Base-by-base conservation (phyloP, 140 eudicot genomes). In the Cichorium intybus region DNA sequence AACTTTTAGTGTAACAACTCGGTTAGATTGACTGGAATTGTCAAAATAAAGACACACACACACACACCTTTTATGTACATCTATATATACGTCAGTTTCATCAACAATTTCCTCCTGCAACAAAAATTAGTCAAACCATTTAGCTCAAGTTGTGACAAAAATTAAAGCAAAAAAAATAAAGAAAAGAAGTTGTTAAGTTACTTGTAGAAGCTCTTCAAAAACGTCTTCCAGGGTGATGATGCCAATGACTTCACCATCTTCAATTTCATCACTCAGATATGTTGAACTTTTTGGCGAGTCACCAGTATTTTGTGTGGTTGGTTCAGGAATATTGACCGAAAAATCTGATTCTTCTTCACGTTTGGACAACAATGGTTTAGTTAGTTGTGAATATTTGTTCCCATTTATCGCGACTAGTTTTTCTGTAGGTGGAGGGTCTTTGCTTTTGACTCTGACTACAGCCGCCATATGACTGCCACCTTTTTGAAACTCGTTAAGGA, bases 401-500 rank as follows among this genome's bases (percentile, higher is more conserved):
- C 52, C 79, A 21, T 14, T 64, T 59, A 71, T 56, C 62, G 53
- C 85, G 14, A 16, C 27, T 35, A 50, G 17, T 59, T 59, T 66
- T 37, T 67, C 49, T 51, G 64, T 50, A 56, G 82, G 65, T 8
- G 47, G 76, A 76, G 72, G 71, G 34, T 77, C 69, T 51, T 73
- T 80, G 71, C 67, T 51, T 84, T 88, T 81, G 33, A 74, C 95
- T 72, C 80, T 88, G 62, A 85, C 94, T 29, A 93, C 99, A 79
- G 99, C 97, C 28, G 99, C 97, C 99, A 93, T 81, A 72, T 93
- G 99, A 76, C 99, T 93, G 70, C 95, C 76, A 24, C 99, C 99
- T 60, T 93, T 93, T 62, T 93, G 99, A 60, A 93, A 93, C 85
- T 88, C 95, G 12, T 93, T 93, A 37, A 93, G 90, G 56, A 93